A percentile compares a stretch with the other conserved stretches of the same genome.
phyloP scores from a whole-genome alignment of 768 basidiomycete genomes.

The Lentinula boryana region DNA sequence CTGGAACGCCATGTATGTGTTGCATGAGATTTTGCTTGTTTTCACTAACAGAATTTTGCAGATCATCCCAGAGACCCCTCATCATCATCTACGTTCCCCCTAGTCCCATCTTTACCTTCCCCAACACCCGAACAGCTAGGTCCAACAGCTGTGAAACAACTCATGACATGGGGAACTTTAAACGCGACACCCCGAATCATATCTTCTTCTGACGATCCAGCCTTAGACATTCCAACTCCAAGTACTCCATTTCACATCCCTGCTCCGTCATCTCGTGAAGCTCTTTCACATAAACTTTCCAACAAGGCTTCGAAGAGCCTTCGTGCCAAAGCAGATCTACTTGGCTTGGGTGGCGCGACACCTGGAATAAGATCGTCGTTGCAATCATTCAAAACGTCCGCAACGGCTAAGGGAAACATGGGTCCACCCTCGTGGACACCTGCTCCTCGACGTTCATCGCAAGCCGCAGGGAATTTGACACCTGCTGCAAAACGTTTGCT shows the following conservation, averaged over 20 bases:
- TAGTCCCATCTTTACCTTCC: constrained; percentile 83
- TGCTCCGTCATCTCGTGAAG: constrained; percentile 73
- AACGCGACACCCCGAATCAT: constrained; percentile 89
- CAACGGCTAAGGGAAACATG: constrained; percentile 52
- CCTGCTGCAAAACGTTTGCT: constrained; percentile 80
- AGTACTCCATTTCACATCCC: constrained; percentile 75
- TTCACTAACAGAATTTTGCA: constrained; percentile 19
- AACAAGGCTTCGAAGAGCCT: constrained; percentile 77
- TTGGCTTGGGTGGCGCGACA: constrained; percentile 36
- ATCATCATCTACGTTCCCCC: constrained; percentile 48
- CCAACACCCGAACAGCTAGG: constrained; percentile 82
- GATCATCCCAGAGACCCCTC: constrained; percentile 58
- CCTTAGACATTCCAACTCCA: constrained; percentile 34
- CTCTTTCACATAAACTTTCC: constrained; percentile 75
- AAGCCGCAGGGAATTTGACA: constrained; percentile 70
- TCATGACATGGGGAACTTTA: constrained; percentile 97
- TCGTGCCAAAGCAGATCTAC: constrained; percentile 65
- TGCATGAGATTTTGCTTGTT: not conserved
- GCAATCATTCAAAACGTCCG: constrained; percentile 26
- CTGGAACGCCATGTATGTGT: constrained; percentile 80
- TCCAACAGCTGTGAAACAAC: constrained; percentile 76
- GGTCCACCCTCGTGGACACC: constrained; percentile 79
- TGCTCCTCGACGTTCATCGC: constrained; percentile 38
- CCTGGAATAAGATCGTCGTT: constrained; percentile 23
- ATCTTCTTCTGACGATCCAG: constrained; percentile 51